A percentile compares a stretch with the other conserved stretches of the same genome.
Conservation (phyloP, 2,329 filamentous ascomycete species). For the Colletotrichum eremochloae region DNA sequence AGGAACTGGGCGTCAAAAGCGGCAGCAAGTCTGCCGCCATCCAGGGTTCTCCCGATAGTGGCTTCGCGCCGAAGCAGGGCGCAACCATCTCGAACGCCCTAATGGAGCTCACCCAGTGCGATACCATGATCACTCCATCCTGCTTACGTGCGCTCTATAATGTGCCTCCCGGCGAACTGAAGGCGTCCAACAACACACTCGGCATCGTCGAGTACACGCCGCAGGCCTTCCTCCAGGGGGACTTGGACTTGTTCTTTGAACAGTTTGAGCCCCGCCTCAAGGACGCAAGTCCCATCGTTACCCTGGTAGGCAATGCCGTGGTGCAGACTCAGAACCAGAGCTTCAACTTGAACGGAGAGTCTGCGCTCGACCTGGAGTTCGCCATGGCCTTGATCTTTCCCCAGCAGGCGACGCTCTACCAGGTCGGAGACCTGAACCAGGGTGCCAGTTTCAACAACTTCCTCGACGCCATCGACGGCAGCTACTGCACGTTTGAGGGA, state of each 20-base stretch:
- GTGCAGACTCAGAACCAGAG: conserved; percentile 53
- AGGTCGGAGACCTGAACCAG: conserved; percentile 53
- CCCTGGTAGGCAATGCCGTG: conserved; percentile 61
- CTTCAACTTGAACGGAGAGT: conserved; percentile 57
- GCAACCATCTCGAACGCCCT: conserved; percentile 48
- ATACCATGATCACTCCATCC: conserved; percentile 67
- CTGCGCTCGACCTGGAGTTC: conserved; percentile 67
- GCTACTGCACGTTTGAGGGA: conserved; percentile 58
- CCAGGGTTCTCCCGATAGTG: conserved; percentile 46
- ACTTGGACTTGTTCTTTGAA: conserved; percentile 63
- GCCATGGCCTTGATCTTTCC: conserved; percentile 67
- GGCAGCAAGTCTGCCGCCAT: conserved; percentile 45
- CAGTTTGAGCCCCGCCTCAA: conserved; percentile 57
- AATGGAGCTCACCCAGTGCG: conserved; percentile 57
- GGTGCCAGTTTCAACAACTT: conserved; percentile 60
- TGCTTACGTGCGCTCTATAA: conserved; percentile 66
- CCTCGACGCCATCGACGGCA: conserved; percentile 60
- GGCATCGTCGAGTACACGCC: conserved; percentile 66
- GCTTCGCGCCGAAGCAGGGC: conserved; percentile 50
- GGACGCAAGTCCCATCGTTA: conserved; percentile 59
- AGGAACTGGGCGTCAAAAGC: conserved; percentile 39
- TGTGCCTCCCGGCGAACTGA: conserved; percentile 55
- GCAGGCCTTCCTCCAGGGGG: conserved; percentile 64
- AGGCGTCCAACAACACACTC: conserved; percentile 57
- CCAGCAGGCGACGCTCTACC: conserved; percentile 64